Conservation (phyloP, 192 early-diverging fungal species). For the Coemansia sp. region DNA sequence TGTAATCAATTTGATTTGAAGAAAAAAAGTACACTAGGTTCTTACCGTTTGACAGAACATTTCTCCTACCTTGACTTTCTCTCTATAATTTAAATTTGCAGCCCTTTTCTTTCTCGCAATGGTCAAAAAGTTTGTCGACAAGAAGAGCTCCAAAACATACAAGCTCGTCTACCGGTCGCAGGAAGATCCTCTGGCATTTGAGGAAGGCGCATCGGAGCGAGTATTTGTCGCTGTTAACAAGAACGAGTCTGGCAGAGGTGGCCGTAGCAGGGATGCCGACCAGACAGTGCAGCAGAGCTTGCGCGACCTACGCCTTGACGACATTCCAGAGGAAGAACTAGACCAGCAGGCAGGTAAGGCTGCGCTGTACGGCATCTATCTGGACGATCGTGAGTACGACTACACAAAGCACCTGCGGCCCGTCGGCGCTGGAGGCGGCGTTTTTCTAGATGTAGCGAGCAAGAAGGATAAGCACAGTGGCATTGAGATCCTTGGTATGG, state of each 20-base stretch:
- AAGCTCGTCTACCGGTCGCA: slow-evolving; percentile 95
- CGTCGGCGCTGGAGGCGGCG: slow-evolving; percentile 77
- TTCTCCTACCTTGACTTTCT: not conserved
- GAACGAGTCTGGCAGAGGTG: not conserved
- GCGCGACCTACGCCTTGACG: slow-evolving; percentile 21
- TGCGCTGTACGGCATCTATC: slow-evolving; percentile 88
- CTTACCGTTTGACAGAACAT: not conserved
- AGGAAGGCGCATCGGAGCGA: slow-evolving; percentile 72
- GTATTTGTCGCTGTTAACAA: slow-evolving; percentile 75
- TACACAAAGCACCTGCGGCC: slow-evolving; percentile 90
- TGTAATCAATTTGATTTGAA: not conserved
- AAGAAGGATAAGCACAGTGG: slow-evolving; percentile 60
- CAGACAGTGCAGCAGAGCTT: slow-evolving; percentile 33
- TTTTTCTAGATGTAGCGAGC: slow-evolving; percentile 70
- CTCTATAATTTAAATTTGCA: slow-evolving; percentile 1
- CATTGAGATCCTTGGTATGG: slow-evolving; percentile 34
- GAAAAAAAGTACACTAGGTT: not conserved
- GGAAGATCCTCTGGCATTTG: slow-evolving; percentile 86
- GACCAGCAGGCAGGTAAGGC: slow-evolving; percentile 64
- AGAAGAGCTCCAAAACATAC: slow-evolving; percentile 80
- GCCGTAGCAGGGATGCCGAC: slow-evolving; percentile 29
- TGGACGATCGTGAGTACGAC: slow-evolving; percentile 91
- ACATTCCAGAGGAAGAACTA: slow-evolving; percentile 28
- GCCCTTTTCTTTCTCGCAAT: slow-evolving; percentile 24
- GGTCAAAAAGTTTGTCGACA: slow-evolving; percentile 82